Evolutionary conservation across 1,284 basidiomycete genomes (phyloP).

Genomic region (Ceratobasidium sp.): DNA sequence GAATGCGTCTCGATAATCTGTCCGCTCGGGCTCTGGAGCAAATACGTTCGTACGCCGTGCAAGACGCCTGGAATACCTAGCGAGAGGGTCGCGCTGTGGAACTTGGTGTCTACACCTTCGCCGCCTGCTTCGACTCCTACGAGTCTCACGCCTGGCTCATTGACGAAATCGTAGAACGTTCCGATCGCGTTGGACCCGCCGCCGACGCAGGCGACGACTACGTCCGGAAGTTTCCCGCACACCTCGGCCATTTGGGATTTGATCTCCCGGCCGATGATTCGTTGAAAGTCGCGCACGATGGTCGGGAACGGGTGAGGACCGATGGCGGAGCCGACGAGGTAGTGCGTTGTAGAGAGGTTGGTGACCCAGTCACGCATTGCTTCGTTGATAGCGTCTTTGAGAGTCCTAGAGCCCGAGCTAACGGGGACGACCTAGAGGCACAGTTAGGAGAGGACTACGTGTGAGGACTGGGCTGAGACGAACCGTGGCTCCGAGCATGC

Average conservation of each 20-base stretch:
- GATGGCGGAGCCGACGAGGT: slow-evolving; percentile 96
- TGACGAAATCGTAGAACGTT: slow-evolving; percentile 94
- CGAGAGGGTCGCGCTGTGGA: slow-evolving; percentile 92
- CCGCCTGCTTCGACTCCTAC: slow-evolving; percentile 97
- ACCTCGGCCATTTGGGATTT: slow-evolving; percentile 84
- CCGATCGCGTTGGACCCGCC: slow-evolving; percentile 99
- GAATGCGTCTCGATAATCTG: slow-evolving; percentile 98
- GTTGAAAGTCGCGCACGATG: slow-evolving; percentile 98
- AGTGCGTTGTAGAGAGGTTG: slow-evolving; percentile 93
- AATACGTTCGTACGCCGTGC: slow-evolving; percentile 95
- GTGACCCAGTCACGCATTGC: slow-evolving; percentile 99
- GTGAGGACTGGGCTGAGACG: slow-evolving; percentile 9
- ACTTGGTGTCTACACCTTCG: slow-evolving; percentile 89
- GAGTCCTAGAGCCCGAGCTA: slow-evolving; percentile 91
- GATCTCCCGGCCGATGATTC: slow-evolving; percentile 95
- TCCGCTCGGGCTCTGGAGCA: slow-evolving; percentile 88
- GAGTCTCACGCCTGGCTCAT: slow-evolving; percentile 83
- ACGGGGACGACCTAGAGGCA: slow-evolving; percentile 84
- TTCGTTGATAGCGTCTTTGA: slow-evolving; percentile 99
- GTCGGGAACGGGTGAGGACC: slow-evolving; percentile 99
- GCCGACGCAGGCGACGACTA: slow-evolving; percentile 96
- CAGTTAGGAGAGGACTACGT: not conserved
- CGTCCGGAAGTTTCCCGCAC: slow-evolving; percentile 90
- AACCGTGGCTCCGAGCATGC: slow-evolving; percentile 95
- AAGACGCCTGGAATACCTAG: slow-evolving; percentile 94